Base-by-base conservation (phyloP, 805 yeast genomes). In the Saturnispora besseyi region DNA sequence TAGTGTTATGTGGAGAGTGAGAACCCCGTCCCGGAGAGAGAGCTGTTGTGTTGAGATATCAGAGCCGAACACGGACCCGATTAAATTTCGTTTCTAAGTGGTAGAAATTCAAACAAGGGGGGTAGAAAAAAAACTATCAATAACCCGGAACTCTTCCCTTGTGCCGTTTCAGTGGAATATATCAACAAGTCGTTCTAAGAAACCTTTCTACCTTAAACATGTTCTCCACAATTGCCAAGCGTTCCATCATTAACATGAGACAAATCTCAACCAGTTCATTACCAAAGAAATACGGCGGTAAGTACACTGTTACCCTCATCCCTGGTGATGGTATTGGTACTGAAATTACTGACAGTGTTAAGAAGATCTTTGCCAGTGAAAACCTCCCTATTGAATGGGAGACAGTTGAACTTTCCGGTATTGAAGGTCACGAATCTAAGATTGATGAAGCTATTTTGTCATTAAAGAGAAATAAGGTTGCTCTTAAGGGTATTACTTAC, bases 261-360 rank as follows among this genome's bases (percentile, higher is more conserved):
- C 51, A 61, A 10, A 59, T 64, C 54, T 66, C 70, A 12, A 64
- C 69, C 21, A 56, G 57, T 50, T 54, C 57, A 10, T 74, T 86
- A 62, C 95, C 96, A 62, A 87, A 87, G 75, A 85, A 87, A 72
- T 89, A 87, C 73, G 98, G 98, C 60, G 96, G 96, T 55, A 83
- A 83, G 67, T 90, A 80, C 77, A 86, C 91, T 48, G 96, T 93
- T 51, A 91, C 99, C 46, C 77, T 91, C 67, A 84, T 91, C 60
- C 98, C 98, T 52, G 96, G 99, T 72, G 99, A 91, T 67, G 98
- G 98, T 79, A 85, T 90, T 59, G 99, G 99, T 70, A 84, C 83
- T 65, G 96, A 90, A 74, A 87, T 90, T 66, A 84, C 98, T 52
- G 91, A 86, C 68, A 85, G 97, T 26, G 99, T 91, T 53, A 82